Conservation (phyloP, 2,329 filamentous ascomycete genomes). For the Trichoderma koningiopsis region DNA sequence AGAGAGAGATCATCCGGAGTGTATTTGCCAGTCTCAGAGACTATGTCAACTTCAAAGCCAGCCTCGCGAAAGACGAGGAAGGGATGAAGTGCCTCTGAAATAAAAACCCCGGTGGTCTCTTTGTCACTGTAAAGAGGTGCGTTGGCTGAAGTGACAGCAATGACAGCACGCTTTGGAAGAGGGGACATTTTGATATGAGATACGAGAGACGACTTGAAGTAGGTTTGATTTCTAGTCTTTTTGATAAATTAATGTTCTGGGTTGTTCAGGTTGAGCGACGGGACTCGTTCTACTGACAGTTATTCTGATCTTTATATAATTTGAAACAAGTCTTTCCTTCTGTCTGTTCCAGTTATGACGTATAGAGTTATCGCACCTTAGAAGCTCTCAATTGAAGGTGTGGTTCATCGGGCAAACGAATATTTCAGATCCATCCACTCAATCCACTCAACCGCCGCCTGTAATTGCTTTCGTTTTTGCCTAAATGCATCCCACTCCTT, state of each 20-base stretch:
- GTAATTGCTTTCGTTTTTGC: too few species aligned
- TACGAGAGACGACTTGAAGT: neutral
- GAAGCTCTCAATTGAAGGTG: too few species aligned
- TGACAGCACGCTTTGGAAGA: conserved; percentile 5
- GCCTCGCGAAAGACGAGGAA: conserved; percentile 1
- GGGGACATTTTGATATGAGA: neutral
- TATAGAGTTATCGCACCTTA: too few species aligned
- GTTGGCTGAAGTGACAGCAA: conserved; percentile 1
- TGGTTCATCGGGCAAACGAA: too few species aligned
- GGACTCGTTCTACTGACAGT: neutral
- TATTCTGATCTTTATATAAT: too few species aligned
- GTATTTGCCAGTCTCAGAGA: conserved; percentile 3
- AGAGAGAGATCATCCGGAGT: neutral
- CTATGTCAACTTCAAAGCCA: neutral
- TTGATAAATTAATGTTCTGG: neutral
- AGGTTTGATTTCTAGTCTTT: neutral
- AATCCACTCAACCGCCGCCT: too few species aligned
- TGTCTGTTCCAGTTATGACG: too few species aligned
- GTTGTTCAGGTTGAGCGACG: neutral
- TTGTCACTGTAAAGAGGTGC: neutral
- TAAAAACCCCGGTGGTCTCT: conserved; percentile 5
- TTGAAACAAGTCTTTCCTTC: too few species aligned
- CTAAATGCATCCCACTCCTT: too few species aligned
- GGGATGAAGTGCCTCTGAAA: conserved; percentile 9
- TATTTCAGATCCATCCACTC: too few species aligned